A percentile compares a stretch with the other conserved stretches of the same genome.
These are phyloP conservation scores for Saussurea involucrata DNA, from an alignment of 129 eudicot genomes.

Conservation along the genomic window DNA sequence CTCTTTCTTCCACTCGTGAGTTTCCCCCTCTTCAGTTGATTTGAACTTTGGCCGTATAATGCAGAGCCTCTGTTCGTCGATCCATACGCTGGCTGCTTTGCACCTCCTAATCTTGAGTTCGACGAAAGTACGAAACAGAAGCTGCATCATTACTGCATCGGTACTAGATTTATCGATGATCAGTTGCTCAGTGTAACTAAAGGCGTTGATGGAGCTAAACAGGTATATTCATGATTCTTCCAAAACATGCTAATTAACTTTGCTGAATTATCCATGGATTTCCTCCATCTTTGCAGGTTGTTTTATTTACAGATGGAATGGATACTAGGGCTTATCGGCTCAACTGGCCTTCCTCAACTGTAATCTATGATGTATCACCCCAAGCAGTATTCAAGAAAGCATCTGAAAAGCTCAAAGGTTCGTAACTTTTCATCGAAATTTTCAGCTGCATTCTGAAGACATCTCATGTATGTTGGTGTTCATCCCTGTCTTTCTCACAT, in stretches of 20 bases:
- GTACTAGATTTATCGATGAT: constrained; percentile 81
- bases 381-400: constrained; percentile 46
- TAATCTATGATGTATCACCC: constrained; percentile 77
- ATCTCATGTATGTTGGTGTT: background rate
- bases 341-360: constrained; percentile 73
- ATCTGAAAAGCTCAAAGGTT: constrained; percentile 70
- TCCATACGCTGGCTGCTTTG: constrained; percentile 73
- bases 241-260: background rate
- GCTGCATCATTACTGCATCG: constrained; percentile 54
- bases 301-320: constrained; percentile 93
- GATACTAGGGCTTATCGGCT: constrained; percentile 91
- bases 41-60: background rate
- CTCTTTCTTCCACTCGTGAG: background rate
- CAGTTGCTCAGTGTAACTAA: constrained; percentile 42
- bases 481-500: too few species aligned
- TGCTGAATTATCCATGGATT: constrained; percentile 2
- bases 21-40: background rate
- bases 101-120: constrained; percentile 29
- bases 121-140: constrained; percentile 16
- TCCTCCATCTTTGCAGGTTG: constrained; percentile 53
- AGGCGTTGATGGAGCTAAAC: constrained; percentile 59
- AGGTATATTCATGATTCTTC: constrained; percentile 38
- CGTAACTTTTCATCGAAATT: background rate
- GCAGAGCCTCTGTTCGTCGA: constrained; percentile 88
- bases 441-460: background rate